Base-by-base conservation (phyloP, 2,329 filamentous ascomycete species). In the Cladosporium sp. region DNA sequence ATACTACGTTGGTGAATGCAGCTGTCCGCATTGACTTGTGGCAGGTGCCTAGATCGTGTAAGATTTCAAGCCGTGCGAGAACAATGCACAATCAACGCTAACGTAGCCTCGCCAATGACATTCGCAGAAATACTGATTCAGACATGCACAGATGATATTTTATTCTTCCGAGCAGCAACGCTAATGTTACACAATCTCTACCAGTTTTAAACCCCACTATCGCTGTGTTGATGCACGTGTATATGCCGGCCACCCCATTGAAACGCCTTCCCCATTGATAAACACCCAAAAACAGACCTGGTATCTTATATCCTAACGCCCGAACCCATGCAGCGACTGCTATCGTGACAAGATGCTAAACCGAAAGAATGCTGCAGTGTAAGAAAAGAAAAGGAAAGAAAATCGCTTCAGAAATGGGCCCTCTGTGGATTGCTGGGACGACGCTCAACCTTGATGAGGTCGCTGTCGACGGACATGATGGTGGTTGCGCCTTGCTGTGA, bases 391-490 rank as follows among this genome's bases (percentile, higher is more conserved):
- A 22, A 40, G n/a, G 15, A n/a, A 36, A 15, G 37, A 30, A 37
- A 17, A 7, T 9, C 19, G 14, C 12, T 34, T 52, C 30, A 59
- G 14, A 59, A 42, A 17, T 52, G 50, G 7, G 39, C 49, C 14
- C 56, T 37, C 25, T 34, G 50, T 28, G 49, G 22, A 19, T 47
- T 42, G 22, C 19, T 36, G 8, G 56, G 42, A 37, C 67, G 57
- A 47, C 68, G 61, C 55, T 71, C 68, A 25, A 71, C 66, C 50
- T 64, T 67, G 63, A 71, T 66, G 5, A 64, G 50, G 22, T 72
- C 68, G 59, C 67, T 72, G 52, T 72, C 70, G 37, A 66, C 61
- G 6, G 65, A 58, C 8, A 65, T 34, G 17, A 72, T 55, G 17
- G 59, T 68, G 3, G 65, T 60, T 14, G 56, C 63, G 15, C 64